Percentiles rank a stretch among this genome's conserved stretches.
Conservation (phyloP, 345 rosid species). For the Euphorbia lathyris region DNA sequence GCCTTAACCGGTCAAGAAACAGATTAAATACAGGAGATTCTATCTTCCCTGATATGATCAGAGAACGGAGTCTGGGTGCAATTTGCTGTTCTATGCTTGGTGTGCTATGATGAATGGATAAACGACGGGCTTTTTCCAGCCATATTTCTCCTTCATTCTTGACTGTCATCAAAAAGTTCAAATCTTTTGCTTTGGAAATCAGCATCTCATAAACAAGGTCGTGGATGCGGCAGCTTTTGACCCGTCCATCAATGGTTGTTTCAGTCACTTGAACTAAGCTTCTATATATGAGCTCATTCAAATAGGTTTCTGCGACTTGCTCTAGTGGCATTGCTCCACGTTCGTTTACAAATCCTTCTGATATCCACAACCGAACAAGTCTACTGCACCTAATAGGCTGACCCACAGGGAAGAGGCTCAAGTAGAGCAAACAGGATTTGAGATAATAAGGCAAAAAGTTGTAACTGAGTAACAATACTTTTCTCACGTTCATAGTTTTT, state of each 20-base stretch:
- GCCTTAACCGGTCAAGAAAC: not conserved
- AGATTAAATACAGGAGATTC: not conserved
- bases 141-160: not conserved
- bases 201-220: conserved; percentile 5
- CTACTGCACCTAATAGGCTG: not conserved
- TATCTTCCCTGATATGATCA: not conserved
- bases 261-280: conserved; percentile 7
- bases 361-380: conserved; percentile 15
- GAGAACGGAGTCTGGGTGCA: not conserved
- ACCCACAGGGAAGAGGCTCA: conserved; percentile 12
- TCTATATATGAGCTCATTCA: conserved; percentile 13
- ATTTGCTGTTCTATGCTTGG: not conserved
- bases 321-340: conserved; percentile 2
- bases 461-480: not conserved
- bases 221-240: conserved; percentile 11
- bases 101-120: not conserved
- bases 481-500: not conserved
- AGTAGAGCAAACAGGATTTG: conserved; percentile 5
- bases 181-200: conserved; percentile 2
- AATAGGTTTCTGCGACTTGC: conserved; percentile 8
- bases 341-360: conserved; percentile 8
- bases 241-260: not conserved
- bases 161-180: not conserved
- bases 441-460: conserved; percentile 10
- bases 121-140: conserved; percentile 2